Conservation (phyloP, 2,329 filamentous ascomycete genomes). For the Stylonectria norvegica region DNA sequence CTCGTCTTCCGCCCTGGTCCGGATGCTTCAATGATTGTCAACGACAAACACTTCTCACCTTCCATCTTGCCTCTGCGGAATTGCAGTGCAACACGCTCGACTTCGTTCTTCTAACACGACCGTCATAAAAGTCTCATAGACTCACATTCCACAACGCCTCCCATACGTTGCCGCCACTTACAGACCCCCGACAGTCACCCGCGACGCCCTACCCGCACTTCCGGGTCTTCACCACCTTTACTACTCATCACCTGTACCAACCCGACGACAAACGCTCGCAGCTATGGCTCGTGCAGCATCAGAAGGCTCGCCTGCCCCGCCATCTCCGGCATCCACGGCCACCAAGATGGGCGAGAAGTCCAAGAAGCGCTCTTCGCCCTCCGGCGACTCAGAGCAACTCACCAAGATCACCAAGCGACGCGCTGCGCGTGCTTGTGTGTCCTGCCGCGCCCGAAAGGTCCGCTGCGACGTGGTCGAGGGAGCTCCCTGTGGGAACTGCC, state of each 20-base stretch:
- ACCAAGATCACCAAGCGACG: conserved; percentile 67
- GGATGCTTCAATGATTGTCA: conserved; percentile 17
- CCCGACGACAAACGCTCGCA: conserved; percentile 1
- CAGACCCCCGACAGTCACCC: not conserved
- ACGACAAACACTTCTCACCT: conserved; percentile 6
- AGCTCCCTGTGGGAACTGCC: conserved; percentile 82
- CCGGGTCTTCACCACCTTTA: too few species aligned
- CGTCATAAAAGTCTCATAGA: conserved; percentile 3
- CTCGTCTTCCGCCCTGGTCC: conserved; percentile 8
- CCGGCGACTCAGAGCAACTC: conserved; percentile 29
- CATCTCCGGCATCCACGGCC: conserved; percentile 29
- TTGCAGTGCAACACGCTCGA: conserved; percentile 6
- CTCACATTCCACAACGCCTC: conserved; percentile 6
- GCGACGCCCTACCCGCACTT: too few species aligned
- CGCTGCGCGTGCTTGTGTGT: conserved; percentile 87
- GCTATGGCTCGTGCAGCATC: conserved; percentile 22
- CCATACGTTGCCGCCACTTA: not conserved
- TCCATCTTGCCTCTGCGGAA: conserved; percentile 3
- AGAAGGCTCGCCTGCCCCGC: conserved; percentile 25
- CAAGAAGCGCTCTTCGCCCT: conserved; percentile 34
- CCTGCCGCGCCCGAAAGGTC: conserved; percentile 84
- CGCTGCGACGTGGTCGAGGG: conserved; percentile 91
- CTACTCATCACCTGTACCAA: not conserved
- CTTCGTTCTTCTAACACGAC: conserved; percentile 4
- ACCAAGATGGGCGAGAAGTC: conserved; percentile 25